Conservation (phyloP, 495 filamentous ascomycete species). For the Hypoxylon perforatum region DNA sequence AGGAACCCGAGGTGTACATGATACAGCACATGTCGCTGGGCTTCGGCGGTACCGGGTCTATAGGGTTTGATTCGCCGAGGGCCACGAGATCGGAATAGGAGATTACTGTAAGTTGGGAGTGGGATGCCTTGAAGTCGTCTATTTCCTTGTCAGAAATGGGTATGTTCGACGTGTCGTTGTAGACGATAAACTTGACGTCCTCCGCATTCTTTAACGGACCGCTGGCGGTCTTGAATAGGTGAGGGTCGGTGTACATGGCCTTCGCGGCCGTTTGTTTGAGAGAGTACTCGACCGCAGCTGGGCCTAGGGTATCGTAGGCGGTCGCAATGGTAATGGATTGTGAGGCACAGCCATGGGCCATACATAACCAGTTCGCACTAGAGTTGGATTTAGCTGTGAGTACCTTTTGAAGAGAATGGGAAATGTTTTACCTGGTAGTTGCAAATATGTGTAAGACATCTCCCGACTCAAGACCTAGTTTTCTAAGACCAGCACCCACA, state of each 20-base stretch:
- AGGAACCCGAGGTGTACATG: conserved; percentile 96
- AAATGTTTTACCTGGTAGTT: conserved; percentile 58
- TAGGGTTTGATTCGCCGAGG: conserved; percentile 74
- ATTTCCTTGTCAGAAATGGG: conserved; percentile 54
- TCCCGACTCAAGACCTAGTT: conserved; percentile 61
- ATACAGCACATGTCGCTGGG: conserved; percentile 83
- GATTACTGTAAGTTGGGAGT: conserved; percentile 53
- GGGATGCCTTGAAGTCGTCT: conserved; percentile 53
- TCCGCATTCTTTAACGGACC: conserved; percentile 55
- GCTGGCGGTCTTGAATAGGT: conserved; percentile 62
- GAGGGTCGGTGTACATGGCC: conserved; percentile 71
- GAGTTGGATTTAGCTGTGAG: conserved; percentile 25
- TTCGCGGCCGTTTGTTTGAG: conserved; percentile 68
- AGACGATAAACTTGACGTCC: conserved; percentile 56
- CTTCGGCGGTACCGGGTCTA: conserved; percentile 70
- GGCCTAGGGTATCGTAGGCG: conserved; percentile 73
- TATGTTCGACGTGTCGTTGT: conserved; percentile 55
- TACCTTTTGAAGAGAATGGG: background rate
- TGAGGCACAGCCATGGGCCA: conserved; percentile 61
- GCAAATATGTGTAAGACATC: conserved; percentile 72
- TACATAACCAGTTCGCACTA: conserved; percentile 61
- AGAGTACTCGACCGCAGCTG: conserved; percentile 70
- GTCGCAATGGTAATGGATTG: conserved; percentile 74
- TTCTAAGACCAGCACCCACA: conserved; percentile 66
- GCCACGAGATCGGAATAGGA: conserved; percentile 57